These are phyloP conservation scores for Glaciozyma antarctica DNA, from an alignment of 768 basidiomycete genomes.

Conservation along the genomic window DNA sequence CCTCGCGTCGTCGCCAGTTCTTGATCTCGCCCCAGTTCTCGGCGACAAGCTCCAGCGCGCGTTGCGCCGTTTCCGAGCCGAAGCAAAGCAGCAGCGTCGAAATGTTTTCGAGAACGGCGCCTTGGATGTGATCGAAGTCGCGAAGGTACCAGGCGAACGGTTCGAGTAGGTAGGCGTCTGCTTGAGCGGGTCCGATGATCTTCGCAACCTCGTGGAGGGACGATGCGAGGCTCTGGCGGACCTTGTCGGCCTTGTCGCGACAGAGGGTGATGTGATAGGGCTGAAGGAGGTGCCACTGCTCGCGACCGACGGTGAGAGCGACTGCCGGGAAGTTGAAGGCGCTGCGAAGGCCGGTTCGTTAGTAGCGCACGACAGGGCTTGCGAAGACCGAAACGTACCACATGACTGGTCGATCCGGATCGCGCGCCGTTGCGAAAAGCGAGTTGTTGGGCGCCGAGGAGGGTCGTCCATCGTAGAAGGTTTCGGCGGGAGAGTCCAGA, in stretches of 20 bases:
- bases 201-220: conserved; percentile 80
- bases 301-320: conserved; percentile 63
- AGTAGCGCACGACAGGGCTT: no score
- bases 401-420: conserved; percentile 63
- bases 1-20: conserved; percentile 73
- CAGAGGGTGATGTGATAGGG: conserved; percentile 59
- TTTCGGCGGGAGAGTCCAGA: conserved; percentile 20
- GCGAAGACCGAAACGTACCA: conserved; percentile 38
- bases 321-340: conserved; percentile 91
- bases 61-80: conserved; percentile 45
- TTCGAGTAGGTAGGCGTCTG: conserved; percentile 57
- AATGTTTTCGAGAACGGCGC: conserved; percentile 60
- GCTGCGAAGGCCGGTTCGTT: background rate
- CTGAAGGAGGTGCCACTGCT: conserved; percentile 63
- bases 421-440: conserved; percentile 37
- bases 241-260: conserved; percentile 52
- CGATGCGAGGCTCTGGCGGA: conserved; percentile 72
- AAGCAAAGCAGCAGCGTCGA: conserved; percentile 51
- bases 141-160: conserved; percentile 53
- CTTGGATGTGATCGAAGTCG: conserved; percentile 56
- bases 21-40: conserved; percentile 53
- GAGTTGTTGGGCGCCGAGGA: conserved; percentile 7
- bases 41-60: conserved; percentile 43
- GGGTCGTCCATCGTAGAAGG: conserved; percentile 9
- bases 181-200: conserved; percentile 64